Conservation (phyloP, 768 basidiomycete species). For the Boletus tylopilopsis region DNA sequence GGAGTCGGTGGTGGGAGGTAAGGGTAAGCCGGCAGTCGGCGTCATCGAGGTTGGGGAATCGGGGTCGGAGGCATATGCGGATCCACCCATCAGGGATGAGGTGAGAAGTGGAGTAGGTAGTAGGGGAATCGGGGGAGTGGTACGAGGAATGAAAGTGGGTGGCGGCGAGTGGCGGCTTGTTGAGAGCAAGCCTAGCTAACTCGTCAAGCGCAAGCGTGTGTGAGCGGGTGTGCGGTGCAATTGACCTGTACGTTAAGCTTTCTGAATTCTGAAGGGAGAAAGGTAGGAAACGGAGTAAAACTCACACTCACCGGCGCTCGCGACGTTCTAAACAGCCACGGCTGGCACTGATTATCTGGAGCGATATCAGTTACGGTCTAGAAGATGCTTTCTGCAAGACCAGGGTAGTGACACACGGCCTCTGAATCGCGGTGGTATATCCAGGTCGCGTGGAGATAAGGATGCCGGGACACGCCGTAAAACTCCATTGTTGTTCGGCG, state of each 20-base stretch:
- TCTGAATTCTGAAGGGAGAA: too few relatives aligned
- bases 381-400: background rate
- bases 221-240: background rate
- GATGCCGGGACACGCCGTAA: background rate
- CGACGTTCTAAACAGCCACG: too few relatives aligned
- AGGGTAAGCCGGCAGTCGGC: background rate
- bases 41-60: constrained; percentile 7
- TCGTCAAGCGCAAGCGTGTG: background rate
- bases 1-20: background rate
- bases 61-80: too few relatives aligned
- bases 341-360: background rate
- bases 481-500: background rate
- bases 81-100: too few relatives aligned
- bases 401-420: too few relatives aligned
- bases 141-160: background rate
- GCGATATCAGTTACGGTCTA: too few relatives aligned
- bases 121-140: too few relatives aligned
- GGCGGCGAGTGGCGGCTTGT: background rate
- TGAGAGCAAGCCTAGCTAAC: background rate
- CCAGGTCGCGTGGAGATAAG: background rate
- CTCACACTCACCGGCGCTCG: too few relatives aligned
- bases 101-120: background rate
- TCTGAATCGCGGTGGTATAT: too few relatives aligned
- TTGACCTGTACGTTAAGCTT: too few relatives aligned
- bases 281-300: too few relatives aligned